Evolutionary conservation across 148 eudicot genomes (phyloP), one percentile per base, ranked within the genome.

Genomic region (Limonium bicolor): DNA sequence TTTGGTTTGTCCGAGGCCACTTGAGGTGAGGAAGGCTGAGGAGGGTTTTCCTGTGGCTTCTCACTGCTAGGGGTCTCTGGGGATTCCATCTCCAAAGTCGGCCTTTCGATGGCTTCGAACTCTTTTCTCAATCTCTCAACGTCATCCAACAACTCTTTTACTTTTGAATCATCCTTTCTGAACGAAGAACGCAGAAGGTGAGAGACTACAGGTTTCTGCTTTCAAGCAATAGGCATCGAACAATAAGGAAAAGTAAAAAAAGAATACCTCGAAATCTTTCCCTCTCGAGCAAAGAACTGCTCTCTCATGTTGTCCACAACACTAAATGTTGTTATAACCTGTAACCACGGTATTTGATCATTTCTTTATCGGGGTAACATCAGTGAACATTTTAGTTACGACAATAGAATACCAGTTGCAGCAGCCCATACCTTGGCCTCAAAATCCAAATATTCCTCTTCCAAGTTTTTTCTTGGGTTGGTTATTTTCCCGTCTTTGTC

Each of bases 271-370:
- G 87, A 56, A 47, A 69, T 14, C 53, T 50, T 75, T 51, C 68
- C 85, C 28, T 67, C 64, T 60, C 67, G 74, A 44, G 77, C 63
- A 48, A 66, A 75, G 51, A 77, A 74, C 60, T 80, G 95, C 65
- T 77, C 97, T 69, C 71, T 90, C 79, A 90, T 80, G 72, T 80
- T 90, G 69, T 90, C 95, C 59, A 84, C 95, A 18, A 90, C 93
- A 53, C 99, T 84, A 63, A 90, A 84, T 38, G 82, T 80, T 18
- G 99, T 84, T 56, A 84, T 74, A 34, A 84, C 78, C 99, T 90
- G 84, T 56, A 60, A 54, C 15, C 15, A 37, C 36, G 43, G 22
- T n/a, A n/a, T n/a, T n/a, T 26, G 50, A 28, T 9, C 45, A 23
- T 2, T 30, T 11, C 45, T 38, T 15, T 41, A 9, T 5, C 20